Conservation (phyloP, 352 stramenopile species). For the Phytophthora cryptogea region DNA sequence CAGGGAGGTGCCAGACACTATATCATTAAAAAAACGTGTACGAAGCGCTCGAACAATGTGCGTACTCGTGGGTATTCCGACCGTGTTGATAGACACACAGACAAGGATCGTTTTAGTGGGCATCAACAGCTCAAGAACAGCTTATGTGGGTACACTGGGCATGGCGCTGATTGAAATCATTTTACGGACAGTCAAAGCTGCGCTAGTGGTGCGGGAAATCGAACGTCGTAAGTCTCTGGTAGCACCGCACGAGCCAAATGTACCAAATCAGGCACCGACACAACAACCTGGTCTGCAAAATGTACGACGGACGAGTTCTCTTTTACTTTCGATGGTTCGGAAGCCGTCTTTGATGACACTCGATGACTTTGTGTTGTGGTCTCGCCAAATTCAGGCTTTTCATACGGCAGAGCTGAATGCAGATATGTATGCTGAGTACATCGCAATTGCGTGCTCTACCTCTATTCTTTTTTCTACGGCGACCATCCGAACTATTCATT, state of each 20-base stretch:
- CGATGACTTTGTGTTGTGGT: conserved; percentile 8
- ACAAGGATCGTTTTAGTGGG: conserved; percentile 37
- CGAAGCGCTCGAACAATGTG: conserved; percentile 41
- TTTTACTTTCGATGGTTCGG: no score
- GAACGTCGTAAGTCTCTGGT: not conserved
- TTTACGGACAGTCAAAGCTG: conserved; percentile 20
- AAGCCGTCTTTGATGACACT: not conserved
- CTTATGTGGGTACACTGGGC: conserved; percentile 12
- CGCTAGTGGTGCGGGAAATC: conserved; percentile 19
- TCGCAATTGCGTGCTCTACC: conserved; percentile 31
- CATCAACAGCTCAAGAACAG: conserved; percentile 12
- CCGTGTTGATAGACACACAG: conserved; percentile 49
- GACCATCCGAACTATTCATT: conserved; percentile 26
- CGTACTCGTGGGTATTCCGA: conserved; percentile 35
- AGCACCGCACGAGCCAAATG: no score
- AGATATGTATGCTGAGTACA: conserved; percentile 42
- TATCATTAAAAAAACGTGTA: conserved; percentile 28
- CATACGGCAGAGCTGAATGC: conserved; percentile 17
- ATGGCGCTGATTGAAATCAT: conserved; percentile 34
- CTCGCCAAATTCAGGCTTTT: conserved; percentile 12
- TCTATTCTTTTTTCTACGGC: conserved; percentile 30
- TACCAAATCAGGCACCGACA: no score
- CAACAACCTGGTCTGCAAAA: no score
- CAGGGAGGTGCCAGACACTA: conserved; percentile 38
- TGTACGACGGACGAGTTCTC: no score